These are phyloP conservation scores for Ophiobolus disseminans DNA, from an alignment of 2,329 filamentous ascomycete species.

Conservation along the genomic window DNA sequence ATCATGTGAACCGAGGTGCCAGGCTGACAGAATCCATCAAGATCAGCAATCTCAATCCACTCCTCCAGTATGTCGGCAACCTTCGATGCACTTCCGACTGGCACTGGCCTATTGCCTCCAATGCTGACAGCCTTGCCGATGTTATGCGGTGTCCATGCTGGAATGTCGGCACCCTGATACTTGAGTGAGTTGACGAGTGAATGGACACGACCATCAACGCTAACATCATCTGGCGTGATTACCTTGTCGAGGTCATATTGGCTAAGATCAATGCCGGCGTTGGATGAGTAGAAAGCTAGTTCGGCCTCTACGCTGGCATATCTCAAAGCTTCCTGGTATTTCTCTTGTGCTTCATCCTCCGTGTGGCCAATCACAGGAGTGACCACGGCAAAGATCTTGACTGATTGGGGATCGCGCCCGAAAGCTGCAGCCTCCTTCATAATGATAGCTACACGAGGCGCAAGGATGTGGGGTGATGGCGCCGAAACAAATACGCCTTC, in stretches of 20 bases:
- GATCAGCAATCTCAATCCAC: conserved; percentile 70
- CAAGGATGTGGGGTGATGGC: conserved; percentile 66
- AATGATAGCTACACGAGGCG: conserved; percentile 66
- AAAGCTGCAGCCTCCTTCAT: conserved; percentile 59
- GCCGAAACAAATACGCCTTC: conserved; percentile 73
- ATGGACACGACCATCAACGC: conserved; percentile 8
- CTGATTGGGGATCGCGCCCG: conserved; percentile 63
- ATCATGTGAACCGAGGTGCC: no score
- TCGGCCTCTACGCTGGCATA: conserved; percentile 70
- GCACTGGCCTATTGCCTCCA: conserved; percentile 67
- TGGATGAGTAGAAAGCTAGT: conserved; percentile 72
- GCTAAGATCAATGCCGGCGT: conserved; percentile 70
- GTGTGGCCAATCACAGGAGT: conserved; percentile 69
- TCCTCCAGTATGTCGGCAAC: conserved; percentile 70
- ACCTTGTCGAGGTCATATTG: conserved; percentile 62
- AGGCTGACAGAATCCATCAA: no score
- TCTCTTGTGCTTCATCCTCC: conserved; percentile 67
- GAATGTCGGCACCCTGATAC: conserved; percentile 10
- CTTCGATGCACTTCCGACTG: conserved; percentile 66
- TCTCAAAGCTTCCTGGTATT: conserved; percentile 65
- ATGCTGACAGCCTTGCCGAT: conserved; percentile 57
- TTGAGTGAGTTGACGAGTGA: conserved; percentile 9
- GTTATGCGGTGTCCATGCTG: conserved; percentile 14
- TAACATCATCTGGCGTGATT: conserved; percentile 39
- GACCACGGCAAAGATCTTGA: conserved; percentile 71